Percentiles rank a stretch among this genome's conserved stretches.
phyloP scores from a whole-genome alignment of 768 basidiomycete species.

The Russula sp. region DNA sequence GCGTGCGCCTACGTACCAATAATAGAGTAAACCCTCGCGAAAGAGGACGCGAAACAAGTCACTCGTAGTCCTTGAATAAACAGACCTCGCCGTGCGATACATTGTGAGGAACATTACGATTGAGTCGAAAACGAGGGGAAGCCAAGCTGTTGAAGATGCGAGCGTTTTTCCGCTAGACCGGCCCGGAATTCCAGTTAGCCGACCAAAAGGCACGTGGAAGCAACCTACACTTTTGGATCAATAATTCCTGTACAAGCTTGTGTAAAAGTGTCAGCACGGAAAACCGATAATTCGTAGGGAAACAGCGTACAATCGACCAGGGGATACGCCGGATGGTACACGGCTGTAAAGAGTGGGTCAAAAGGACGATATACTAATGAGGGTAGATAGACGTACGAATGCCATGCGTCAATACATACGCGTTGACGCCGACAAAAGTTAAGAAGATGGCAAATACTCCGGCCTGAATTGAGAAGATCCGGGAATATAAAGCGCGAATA shows the following conservation, averaged over 20 bases:
- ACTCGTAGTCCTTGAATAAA: neutral
- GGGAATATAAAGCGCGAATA: conserved; percentile 37
- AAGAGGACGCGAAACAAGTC: conserved; percentile 21
- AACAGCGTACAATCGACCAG: conserved; percentile 16
- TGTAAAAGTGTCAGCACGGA: neutral
- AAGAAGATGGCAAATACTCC: conserved; percentile 40
- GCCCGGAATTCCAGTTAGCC: neutral
- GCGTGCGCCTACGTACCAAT: conserved; percentile 11
- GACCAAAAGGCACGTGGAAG: conserved; percentile 1
- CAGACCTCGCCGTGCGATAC: conserved; percentile 32
- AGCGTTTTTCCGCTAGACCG: conserved; percentile 29
- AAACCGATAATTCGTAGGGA: neutral
- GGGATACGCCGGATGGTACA: neutral
- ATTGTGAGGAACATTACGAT: conserved; percentile 39
- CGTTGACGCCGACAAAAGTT: conserved; percentile 46
- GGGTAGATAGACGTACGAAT: conserved; percentile 41
- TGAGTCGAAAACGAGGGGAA: conserved; percentile 44
- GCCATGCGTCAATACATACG: conserved; percentile 52
- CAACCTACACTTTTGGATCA: conserved; percentile 30
- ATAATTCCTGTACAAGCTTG: conserved; percentile 46
- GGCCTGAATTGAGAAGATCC: conserved; percentile 32
- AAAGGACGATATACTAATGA: neutral
- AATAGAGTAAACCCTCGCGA: conserved; percentile 21
- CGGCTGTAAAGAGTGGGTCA: conserved; percentile 2
- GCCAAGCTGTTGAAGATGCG: conserved; percentile 42